A percentile compares a stretch with the other conserved stretches of the same genome.
Conservation (phyloP, 2,329 filamentous ascomycete species). For the Fusarium mundagurra region DNA sequence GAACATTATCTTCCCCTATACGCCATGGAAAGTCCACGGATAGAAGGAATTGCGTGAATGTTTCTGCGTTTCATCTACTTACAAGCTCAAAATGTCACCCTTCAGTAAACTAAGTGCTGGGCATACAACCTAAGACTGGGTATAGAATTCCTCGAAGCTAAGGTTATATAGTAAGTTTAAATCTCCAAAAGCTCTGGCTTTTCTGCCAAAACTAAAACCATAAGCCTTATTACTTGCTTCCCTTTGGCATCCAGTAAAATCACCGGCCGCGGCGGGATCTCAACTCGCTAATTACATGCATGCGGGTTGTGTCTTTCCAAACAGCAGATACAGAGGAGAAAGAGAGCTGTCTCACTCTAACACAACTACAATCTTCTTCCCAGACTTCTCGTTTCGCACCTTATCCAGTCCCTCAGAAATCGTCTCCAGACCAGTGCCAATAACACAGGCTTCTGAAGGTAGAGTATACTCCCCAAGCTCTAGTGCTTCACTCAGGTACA, state of each 20-base stretch:
- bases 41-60: fast-evolving
- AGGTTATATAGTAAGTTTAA: too few relatives aligned
- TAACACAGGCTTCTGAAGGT: neutral
- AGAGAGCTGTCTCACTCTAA: neutral
- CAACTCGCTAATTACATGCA: neutral
- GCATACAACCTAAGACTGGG: fast-evolving
- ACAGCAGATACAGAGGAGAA: neutral
- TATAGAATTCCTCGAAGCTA: neutral
- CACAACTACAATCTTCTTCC: neutral
- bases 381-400: neutral
- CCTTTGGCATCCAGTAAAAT: neutral
- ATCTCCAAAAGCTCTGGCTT: neutral
- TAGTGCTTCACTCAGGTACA: neutral
- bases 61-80: fast-evolving
- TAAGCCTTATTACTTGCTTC: neutral
- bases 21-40: too few relatives aligned
- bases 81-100: fast-evolving
- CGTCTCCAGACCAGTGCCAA: neutral
- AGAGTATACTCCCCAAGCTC: neutral
- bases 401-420: neutral
- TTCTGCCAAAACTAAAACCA: neutral
- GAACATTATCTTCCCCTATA: fast-evolving
- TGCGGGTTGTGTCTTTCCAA: too few relatives aligned
- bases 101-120: fast-evolving
- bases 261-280: neutral